Base-by-base conservation (phyloP, 2,329 filamentous ascomycete species). In the Aspergillus melleus region DNA sequence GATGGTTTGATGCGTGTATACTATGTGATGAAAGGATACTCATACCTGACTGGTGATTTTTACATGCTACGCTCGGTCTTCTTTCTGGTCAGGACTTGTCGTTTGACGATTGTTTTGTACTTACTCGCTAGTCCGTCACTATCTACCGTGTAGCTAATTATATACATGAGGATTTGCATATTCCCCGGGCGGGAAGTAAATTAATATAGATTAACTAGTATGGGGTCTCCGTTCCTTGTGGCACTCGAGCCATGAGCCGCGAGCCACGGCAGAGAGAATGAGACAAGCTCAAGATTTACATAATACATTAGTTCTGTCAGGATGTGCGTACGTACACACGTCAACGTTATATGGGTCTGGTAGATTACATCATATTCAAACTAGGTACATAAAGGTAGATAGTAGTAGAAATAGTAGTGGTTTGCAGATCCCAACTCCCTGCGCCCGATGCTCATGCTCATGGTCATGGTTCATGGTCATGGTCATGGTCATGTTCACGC, bases 291-390 rank as follows among this genome's bases (percentile, higher is more conserved):
- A 42, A 2, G 36, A 42, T 42, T 42, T 42, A 42, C 36, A 42
- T 42, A 36, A n/a, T 42, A 16, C 36, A 42, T 42, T 42, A n/a
- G 14, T 42, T 5, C 36, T 42, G 36, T 42, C 16, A n/a, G 12
- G 36, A 42, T n/a, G 36, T 16, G 36, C 36, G 4, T 42, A 5
- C 36, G 36, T 42, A 42, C 36, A n/a, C 36, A 42, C 14, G 36
- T 42, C 36, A 16, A 16, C 1, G 36, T 42, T 42, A 42, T 42
- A 42, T 42, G 36, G 36, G 36, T 42, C 36, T 42, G 36, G 14
- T 16, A 42, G 39, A 46, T 52, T 57, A 57, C 24, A 57, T 52
- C 46, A 36, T 52, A 57, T 51, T 52, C 52, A 55, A 49, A 49
- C 44, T 36, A 49, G 12, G 36, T 55, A 55, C 36, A 42, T n/a